Evolutionary conservation across 257 asterid genomes (phyloP).

Genomic region (Thymus mandschuricus): DNA sequence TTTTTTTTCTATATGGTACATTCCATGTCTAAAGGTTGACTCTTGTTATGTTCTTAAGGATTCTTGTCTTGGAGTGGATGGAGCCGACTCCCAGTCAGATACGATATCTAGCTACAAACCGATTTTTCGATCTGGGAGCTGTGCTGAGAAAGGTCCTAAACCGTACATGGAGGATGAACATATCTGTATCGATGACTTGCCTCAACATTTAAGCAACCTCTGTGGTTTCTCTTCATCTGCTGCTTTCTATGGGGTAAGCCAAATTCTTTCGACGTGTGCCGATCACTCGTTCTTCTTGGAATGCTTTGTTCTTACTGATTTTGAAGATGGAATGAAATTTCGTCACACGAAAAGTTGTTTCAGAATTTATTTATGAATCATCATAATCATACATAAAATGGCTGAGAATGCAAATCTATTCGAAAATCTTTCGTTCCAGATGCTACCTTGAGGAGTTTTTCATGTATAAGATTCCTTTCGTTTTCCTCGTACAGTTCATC

Average conservation of each 20-base stretch:
- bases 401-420: neutral
- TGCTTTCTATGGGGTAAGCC: constrained; percentile 92
- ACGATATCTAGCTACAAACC: constrained; percentile 63
- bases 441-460: neutral
- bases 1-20: neutral
- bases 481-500: neutral
- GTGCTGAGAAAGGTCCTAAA: constrained; percentile 95
- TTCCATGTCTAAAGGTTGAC: constrained; percentile 17
- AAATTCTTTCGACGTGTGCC: neutral
- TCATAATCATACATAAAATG: neutral
- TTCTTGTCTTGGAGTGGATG: constrained; percentile 44
- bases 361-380: neutral
- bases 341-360: neutral
- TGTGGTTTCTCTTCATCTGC: constrained; percentile 64
- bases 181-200: constrained; percentile 77
- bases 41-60: constrained; percentile 47
- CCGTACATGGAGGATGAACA: constrained; percentile 93
- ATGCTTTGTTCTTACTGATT: too few species aligned
- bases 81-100: constrained; percentile 53
- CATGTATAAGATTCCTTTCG: neutral
- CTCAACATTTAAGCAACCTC: constrained; percentile 55
- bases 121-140: constrained; percentile 81
- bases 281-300: too few species aligned
- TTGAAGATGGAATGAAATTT: neutral
- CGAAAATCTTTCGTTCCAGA: neutral